Evolutionary conservation across 768 basidiomycete genomes (phyloP), one percentile per base, ranked within the genome.

Genomic region (Hebeloma cylindrosporum): DNA sequence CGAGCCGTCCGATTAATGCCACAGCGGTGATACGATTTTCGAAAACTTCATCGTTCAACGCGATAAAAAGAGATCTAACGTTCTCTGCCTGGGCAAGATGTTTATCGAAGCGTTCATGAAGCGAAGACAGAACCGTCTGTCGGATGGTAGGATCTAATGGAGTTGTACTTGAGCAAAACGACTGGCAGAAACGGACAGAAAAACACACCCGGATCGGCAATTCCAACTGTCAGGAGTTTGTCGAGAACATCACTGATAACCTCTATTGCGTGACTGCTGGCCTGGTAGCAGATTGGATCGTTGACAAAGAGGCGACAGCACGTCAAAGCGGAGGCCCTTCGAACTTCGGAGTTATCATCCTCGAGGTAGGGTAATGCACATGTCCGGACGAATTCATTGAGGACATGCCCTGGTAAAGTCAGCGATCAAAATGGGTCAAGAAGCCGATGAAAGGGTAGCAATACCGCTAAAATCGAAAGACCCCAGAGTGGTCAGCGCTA

Each of bases 231-330:
- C 43, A 98, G 67, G 9, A 99, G 75, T 64, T 97, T 98, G 63
- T 96, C 93, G 30, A 98, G 75, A n/a, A 98, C 94, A 52, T 98
- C 95, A 63, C 91, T 92, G 59, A 99, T 94, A 47, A 98, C 85
- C 59, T 97, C 92, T 43, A 96, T 95, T 6, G 94, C 88, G 65
- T 97, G 90, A 55, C 85, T 93, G 70, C 92, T 95, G 7, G 93
- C 86, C 67, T 97, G 94, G 54, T 89, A 91, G 62, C 91, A 93
- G 39, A 98, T 96, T 0, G 94, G 93, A 67, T 99, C 96, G 45
- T 85, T 83, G 47, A 93, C 83, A 60, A 98, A 95, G 10, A 98
- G 77, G 34, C 79, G 80, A 57, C 93, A 96, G 60, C 93, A 97
- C 1, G 94, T 93, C 34, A 89, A 61, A 3, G 95, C 96, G 8